These are phyloP conservation scores for Talaromyces amestolkiae DNA, from an alignment of 2,329 filamentous ascomycete species.

Conservation along the genomic window DNA sequence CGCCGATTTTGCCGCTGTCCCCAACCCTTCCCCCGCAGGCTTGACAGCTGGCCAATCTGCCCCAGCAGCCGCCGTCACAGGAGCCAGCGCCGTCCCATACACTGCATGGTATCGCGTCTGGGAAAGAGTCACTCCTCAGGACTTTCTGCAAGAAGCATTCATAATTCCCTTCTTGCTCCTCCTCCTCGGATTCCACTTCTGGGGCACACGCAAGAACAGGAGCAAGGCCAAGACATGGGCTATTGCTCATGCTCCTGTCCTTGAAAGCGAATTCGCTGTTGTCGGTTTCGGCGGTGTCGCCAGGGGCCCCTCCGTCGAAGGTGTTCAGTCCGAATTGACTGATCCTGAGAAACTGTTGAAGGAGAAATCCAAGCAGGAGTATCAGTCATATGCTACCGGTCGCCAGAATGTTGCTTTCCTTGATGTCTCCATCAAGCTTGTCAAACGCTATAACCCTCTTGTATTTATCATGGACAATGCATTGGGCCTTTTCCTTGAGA, in stretches of 20 bases:
- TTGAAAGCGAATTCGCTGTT: slow-evolving; percentile 79
- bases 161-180: slow-evolving; percentile 73
- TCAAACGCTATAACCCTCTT: slow-evolving; percentile 84
- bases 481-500: slow-evolving; percentile 77
- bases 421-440: slow-evolving; percentile 76
- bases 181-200: slow-evolving; percentile 74
- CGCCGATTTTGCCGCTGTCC: slow-evolving; percentile 75
- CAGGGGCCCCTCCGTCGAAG: slow-evolving; percentile 46
- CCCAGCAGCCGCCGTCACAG: slow-evolving; percentile 42
- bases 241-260: slow-evolving; percentile 65
- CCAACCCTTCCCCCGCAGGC: slow-evolving; percentile 60
- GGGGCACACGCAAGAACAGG: slow-evolving; percentile 77
- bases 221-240: slow-evolving; percentile 79
- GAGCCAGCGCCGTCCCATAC: slow-evolving; percentile 62
- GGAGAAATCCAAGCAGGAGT: slow-evolving; percentile 87
- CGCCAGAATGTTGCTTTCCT: slow-evolving; percentile 89
- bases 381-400: slow-evolving; percentile 81
- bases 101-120: slow-evolving; percentile 97
- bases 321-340: slow-evolving; percentile 47
- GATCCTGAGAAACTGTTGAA: slow-evolving; percentile 65
- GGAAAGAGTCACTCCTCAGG: slow-evolving; percentile 77
- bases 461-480: slow-evolving; percentile 64
- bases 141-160: slow-evolving; percentile 84
- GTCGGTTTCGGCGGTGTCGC: slow-evolving; percentile 71
- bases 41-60: slow-evolving; percentile 43